Evolutionary conservation across 306 rosid genomes (phyloP).

Genomic region (Dalbergia cultrata): DNA sequence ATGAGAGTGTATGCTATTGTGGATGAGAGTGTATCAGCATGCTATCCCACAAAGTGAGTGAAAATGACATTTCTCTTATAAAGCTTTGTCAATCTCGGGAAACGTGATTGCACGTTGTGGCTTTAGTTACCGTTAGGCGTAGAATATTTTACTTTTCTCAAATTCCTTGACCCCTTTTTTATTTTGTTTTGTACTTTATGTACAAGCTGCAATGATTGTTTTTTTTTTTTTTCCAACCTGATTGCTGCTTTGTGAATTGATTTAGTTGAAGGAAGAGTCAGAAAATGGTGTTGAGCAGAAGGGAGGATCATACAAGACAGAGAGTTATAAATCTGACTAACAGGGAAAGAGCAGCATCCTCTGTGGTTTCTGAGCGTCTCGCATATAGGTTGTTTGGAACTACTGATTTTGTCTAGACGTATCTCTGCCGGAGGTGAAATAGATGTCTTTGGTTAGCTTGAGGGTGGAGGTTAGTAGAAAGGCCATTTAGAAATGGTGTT

Average conservation of each 20-base stretch:
- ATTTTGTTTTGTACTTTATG: constrained; percentile 21
- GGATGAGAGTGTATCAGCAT: too few relatives aligned
- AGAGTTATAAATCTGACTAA: constrained; percentile 59
- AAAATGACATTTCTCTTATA: too few relatives aligned
- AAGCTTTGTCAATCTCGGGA: constrained; percentile 1
- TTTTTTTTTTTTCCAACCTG: neutral
- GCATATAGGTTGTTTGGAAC: constrained; percentile 47
- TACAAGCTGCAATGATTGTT: constrained; percentile 20
- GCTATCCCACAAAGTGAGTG: too few relatives aligned
- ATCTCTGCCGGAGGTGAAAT: constrained; percentile 45
- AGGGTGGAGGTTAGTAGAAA: constrained; percentile 47
- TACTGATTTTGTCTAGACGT: constrained; percentile 44
- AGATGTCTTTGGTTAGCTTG: constrained; percentile 52
- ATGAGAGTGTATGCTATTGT: too few relatives aligned
- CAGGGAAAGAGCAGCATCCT: constrained; percentile 6
- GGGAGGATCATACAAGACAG: constrained; percentile 54
- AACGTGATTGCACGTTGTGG: constrained; percentile 17
- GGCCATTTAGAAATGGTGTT: constrained; percentile 44
- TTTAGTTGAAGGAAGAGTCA: constrained; percentile 80
- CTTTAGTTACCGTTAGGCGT: constrained; percentile 5
- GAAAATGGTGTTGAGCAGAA: constrained; percentile 55
- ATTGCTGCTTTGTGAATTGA: constrained; percentile 37
- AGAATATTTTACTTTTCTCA: constrained; percentile 19
- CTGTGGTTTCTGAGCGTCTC: constrained; percentile 41
- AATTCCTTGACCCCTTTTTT: neutral